phyloP scores from a whole-genome alignment of 257 asterid genomes.

The Solanum paucissectum region DNA sequence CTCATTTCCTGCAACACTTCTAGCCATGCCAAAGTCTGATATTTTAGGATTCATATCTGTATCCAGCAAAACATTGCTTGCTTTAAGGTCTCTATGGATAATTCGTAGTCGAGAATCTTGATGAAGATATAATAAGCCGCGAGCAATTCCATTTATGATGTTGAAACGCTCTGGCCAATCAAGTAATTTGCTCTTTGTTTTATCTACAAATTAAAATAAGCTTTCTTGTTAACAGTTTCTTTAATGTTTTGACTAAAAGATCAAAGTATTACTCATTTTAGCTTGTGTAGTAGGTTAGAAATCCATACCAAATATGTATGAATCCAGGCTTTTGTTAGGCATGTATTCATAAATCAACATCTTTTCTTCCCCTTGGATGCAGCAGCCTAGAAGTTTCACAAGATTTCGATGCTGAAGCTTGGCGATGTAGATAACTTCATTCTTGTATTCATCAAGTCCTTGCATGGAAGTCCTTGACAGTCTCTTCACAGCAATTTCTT shows the following conservation, averaged over 20 bases:
- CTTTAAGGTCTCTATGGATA: conserved; percentile 26
- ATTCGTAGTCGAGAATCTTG: conserved; percentile 27
- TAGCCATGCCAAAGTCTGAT: conserved; percentile 25
- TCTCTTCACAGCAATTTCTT: conserved; percentile 29
- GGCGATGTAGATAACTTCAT: conserved; percentile 18
- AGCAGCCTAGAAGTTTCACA: background rate
- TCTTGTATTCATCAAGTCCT: conserved; percentile 11
- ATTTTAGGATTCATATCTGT: conserved; percentile 22
- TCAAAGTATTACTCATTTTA: background rate
- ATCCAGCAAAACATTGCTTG: conserved; percentile 22
- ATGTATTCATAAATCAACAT: background rate
- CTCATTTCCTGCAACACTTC: conserved; percentile 22
- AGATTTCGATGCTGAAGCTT: conserved; percentile 16
- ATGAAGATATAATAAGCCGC: conserved; percentile 25
- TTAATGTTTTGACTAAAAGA: background rate
- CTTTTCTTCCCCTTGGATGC: background rate
- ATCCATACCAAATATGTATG: background rate
- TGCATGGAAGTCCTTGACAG: conserved; percentile 19
- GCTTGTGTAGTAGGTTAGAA: background rate
- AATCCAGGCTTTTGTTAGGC: background rate
- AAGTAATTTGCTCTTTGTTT: conserved; percentile 1
- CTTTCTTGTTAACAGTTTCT: background rate
- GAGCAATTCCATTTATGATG: conserved; percentile 24
- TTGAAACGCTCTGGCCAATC: conserved; percentile 16
- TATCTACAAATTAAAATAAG: conserved; percentile 3